phyloP scores from a whole-genome alignment of 768 basidiomycete genomes.

The Mrakia frigida region DNA sequence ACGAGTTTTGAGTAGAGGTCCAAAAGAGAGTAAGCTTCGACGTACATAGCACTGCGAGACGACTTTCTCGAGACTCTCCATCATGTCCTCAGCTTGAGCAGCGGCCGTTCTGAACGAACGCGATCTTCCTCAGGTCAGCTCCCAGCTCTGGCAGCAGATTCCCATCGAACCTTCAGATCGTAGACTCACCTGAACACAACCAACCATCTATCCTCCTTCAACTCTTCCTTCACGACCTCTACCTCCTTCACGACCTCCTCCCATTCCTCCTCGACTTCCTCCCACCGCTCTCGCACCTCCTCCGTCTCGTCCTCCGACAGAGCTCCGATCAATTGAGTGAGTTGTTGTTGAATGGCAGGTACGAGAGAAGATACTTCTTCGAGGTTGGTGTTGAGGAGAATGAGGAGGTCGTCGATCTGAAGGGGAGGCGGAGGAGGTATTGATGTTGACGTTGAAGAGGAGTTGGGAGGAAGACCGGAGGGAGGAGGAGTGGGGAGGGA shows the following conservation, averaged over 20 bases:
- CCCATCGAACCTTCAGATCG: not conserved
- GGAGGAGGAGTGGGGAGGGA: not conserved
- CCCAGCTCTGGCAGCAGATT: not conserved
- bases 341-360: not conserved
- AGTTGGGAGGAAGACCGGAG: not conserved
- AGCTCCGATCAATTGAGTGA: not conserved
- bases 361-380: not conserved
- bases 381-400: not conserved
- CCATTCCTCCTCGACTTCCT: constrained; percentile 70
- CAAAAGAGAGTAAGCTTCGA: not conserved
- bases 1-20: not conserved
- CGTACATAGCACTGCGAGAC: constrained; percentile 81
- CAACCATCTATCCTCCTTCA: constrained; percentile 96
- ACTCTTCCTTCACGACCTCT: constrained; percentile 75
- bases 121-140: not conserved
- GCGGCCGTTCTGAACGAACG: constrained; percentile 57
- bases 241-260: constrained; percentile 71
- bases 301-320: not conserved
- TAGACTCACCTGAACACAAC: constrained; percentile 68
- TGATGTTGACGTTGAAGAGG: not conserved
- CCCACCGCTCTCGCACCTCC: constrained; percentile 33
- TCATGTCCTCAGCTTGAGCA: constrained; percentile 96
- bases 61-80: constrained; percentile 90
- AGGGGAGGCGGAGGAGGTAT: not conserved
- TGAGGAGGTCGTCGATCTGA: constrained; percentile 14